Conservation (phyloP, 2,329 filamentous ascomycete species). For the Sporothrix inflata region DNA sequence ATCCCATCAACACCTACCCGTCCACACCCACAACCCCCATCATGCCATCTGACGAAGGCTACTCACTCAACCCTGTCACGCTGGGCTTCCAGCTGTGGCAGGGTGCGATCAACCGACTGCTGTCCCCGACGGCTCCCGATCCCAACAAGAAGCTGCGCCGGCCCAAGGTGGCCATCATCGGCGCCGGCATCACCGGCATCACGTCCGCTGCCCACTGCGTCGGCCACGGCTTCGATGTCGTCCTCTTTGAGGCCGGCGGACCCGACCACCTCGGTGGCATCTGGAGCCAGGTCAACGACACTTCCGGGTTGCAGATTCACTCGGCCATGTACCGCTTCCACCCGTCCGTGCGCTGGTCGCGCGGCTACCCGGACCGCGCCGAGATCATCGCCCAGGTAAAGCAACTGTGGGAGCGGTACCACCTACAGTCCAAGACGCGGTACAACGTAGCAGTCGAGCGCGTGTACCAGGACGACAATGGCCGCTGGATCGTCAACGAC, state of each 20-base stretch:
- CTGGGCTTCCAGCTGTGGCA: constrained; percentile 69
- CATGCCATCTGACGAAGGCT: constrained; percentile 3
- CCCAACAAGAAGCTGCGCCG: constrained; percentile 59
- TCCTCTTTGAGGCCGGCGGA: constrained; percentile 73
- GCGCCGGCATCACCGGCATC: constrained; percentile 73
- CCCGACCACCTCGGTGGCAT: constrained; percentile 74
- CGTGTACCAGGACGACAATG: constrained; percentile 54
- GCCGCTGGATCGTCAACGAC: constrained; percentile 77
- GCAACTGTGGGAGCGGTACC: constrained; percentile 74
- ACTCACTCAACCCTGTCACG: constrained; percentile 52
- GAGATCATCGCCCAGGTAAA: constrained; percentile 75
- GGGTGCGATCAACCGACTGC: constrained; percentile 63
- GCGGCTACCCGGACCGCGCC: constrained; percentile 75
- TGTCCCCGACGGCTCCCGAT: constrained; percentile 71
- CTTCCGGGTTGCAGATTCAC: constrained; percentile 58
- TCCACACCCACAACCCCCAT: background rate
- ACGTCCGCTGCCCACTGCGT: constrained; percentile 81
- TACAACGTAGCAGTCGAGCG: constrained; percentile 73
- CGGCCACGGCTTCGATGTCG: constrained; percentile 82
- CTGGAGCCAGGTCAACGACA: constrained; percentile 64
- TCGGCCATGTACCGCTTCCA: constrained; percentile 88
- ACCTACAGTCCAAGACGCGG: constrained; percentile 68
- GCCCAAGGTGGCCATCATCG: constrained; percentile 70
- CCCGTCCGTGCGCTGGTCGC: constrained; percentile 73
- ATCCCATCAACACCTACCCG: background rate